A percentile compares a stretch with the other conserved stretches of the same genome.
phyloP scores from a whole-genome alignment of 768 basidiomycete genomes.

The Kwoniella mangroviensis region DNA sequence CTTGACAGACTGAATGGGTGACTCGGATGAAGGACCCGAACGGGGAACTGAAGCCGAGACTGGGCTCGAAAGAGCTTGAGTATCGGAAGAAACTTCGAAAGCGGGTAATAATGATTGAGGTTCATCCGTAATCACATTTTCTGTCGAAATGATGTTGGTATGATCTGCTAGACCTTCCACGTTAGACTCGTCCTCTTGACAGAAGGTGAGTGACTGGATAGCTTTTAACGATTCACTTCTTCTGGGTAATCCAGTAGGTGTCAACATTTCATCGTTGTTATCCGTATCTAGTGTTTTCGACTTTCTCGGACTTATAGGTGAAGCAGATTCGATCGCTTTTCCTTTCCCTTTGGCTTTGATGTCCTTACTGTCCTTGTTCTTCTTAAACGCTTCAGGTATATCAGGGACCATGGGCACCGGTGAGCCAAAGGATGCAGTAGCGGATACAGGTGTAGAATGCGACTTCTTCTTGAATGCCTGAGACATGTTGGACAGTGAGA shows the following conservation, averaged over 20 bases:
- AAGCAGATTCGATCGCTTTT: constrained; percentile 4
- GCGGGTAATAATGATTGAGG: constrained; percentile 12
- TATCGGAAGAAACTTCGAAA: background rate
- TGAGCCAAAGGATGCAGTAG: constrained; percentile 5
- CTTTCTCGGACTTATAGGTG: constrained; percentile 16
- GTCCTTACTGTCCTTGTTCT: constrained; percentile 7
- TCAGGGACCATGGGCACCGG: constrained; percentile 37
- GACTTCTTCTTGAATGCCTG: constrained; percentile 43
- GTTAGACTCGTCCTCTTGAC: background rate
- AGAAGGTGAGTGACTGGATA: constrained; percentile 10
- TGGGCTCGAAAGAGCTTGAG: background rate
- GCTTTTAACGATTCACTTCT: constrained; percentile 20
- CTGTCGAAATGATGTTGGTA: background rate
- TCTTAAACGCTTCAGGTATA: constrained; percentile 35
- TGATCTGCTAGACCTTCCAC: background rate
- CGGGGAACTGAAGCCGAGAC: background rate
- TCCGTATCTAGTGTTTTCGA: constrained; percentile 15
- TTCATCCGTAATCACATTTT: constrained; percentile 4
- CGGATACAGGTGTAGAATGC: constrained; percentile 19
- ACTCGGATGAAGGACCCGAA: too few species aligned
- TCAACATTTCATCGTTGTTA: background rate
- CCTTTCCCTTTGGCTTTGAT: constrained; percentile 2
- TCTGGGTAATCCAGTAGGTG: constrained; percentile 13
- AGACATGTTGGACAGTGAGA: constrained; percentile 47
- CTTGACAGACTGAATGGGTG: background rate